phyloP scores from a whole-genome alignment of 192 early-diverging fungal genomes.

The Paraglomus brasilianum region DNA sequence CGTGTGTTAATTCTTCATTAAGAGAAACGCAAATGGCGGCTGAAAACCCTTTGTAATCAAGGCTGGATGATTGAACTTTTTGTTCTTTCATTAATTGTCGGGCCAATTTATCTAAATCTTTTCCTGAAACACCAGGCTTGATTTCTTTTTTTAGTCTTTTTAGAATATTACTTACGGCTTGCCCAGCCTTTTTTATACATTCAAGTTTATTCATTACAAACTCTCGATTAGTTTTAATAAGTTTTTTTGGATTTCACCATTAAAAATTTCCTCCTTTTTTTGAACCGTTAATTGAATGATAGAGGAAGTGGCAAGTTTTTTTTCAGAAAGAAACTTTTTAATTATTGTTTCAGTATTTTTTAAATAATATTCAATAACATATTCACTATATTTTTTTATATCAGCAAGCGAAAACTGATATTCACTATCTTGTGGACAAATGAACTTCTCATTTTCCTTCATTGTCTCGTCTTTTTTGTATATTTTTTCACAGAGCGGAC shows the following conservation, averaged over 20 bases:
- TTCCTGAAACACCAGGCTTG: no score
- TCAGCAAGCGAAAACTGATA: background rate
- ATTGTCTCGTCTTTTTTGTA: conserved; percentile 1
- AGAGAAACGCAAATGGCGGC: conserved; percentile 19
- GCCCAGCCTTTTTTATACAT: no score
- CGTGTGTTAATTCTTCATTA: conserved; percentile 19
- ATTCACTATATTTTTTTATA: conserved; percentile 9
- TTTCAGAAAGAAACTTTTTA: conserved; percentile 8
- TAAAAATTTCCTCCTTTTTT: conserved; percentile 16
- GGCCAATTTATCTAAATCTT: no score
- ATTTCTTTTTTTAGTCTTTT: no score
- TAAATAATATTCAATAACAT: conserved; percentile 10
- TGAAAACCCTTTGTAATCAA: no score
- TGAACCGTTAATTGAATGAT: conserved; percentile 10
- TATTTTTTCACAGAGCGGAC: conserved; percentile 13
- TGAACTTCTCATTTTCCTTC: conserved; percentile 9
- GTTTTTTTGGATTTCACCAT: conserved; percentile 2
- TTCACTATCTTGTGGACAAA: conserved; percentile 6
- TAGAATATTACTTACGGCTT: no score
- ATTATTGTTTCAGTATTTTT: background rate
- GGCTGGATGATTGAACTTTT: no score
- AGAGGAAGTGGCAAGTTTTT: background rate
- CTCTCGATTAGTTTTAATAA: background rate
- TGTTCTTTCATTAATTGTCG: no score
- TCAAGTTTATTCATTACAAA: no score